These are phyloP conservation scores for Microdochium nivale DNA, from an alignment of 2,329 filamentous ascomycete species.

Conservation along the genomic window DNA sequence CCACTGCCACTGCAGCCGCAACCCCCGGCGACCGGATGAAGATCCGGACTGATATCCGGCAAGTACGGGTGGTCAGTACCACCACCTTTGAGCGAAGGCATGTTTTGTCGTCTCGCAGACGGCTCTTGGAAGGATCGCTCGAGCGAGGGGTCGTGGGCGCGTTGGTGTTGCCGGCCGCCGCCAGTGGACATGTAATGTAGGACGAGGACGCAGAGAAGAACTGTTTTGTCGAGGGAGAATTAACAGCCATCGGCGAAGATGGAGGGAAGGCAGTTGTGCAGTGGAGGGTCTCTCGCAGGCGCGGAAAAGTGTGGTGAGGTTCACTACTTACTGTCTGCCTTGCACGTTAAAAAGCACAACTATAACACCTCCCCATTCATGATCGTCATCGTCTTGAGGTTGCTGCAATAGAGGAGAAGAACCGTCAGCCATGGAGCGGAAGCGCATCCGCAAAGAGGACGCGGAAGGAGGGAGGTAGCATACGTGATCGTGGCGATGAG, in stretches of 20 bases:
- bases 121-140: neutral
- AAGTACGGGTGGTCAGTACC: too few species aligned
- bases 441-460: neutral
- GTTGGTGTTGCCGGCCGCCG: neutral
- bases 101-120: neutral
- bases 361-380: neutral
- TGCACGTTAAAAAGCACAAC: neutral
- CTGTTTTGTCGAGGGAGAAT: neutral
- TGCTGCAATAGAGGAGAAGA: neutral
- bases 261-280: too few species aligned
- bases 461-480: neutral
- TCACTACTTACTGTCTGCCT: neutral
- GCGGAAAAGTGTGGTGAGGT: too few species aligned
- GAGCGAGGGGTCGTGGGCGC: neutral
- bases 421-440: too few species aligned
- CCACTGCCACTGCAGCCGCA: too few species aligned
- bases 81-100: too few species aligned
- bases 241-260: neutral
- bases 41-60: too few species aligned
- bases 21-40: too few species aligned
- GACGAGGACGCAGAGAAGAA: neutral
- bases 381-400: neutral
- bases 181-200: neutral
- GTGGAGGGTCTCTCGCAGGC: too few species aligned
- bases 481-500: neutral